Evolutionary conservation across 1,284 basidiomycete species (phyloP), one percentile per base, ranked within the genome.

Genomic region (Irpex lacteus): DNA sequence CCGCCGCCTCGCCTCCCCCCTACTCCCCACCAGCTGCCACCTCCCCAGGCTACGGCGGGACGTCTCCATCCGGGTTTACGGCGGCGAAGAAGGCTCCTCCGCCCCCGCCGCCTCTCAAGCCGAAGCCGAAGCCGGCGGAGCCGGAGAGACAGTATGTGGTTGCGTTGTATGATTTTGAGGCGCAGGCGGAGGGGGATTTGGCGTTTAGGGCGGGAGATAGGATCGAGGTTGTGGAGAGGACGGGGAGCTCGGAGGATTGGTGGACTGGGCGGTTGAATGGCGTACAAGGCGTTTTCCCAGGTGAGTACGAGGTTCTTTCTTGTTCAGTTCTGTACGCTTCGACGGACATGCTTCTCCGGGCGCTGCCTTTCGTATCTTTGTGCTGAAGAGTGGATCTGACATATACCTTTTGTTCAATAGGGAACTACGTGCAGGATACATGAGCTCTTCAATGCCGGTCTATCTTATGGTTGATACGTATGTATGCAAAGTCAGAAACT

Each of bases 211-310:
- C 88, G 1, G 98, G 98, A n/a, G 97, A 99, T 76, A 81, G 87
- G 68, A 98, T 99, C 76, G 95, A 98, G 78, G 83, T 99, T 61
- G 85, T 98, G 36, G 91, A 98, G 77, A 86, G 89, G 73, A 92
- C 92, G 9, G 86, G 85, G 2, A 95, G 88, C 70, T 77, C 90
- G 21, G 95, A 98, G 73, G 98, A 99, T 74, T 99, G 97, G 97
- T 99, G 97, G 97, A 98, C 96, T 7, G 98, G 97, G 4, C 84
- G 85, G 70, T 60, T 98, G 67, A 88, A 94, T 69, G 96, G 96
- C 1, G 76, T 78, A 65, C 87, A 95, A 75, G 98, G 98, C 19
- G 91, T 98, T 32, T 99, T 99, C 79, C 97, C 97, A 61, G 97
- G 96, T 83, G 82, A 68, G 81, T 75, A 47, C 26, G 26, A 26